phyloP scores from a whole-genome alignment of 371 early-diverging fungal genomes.

The Mucor circinelloides region DNA sequence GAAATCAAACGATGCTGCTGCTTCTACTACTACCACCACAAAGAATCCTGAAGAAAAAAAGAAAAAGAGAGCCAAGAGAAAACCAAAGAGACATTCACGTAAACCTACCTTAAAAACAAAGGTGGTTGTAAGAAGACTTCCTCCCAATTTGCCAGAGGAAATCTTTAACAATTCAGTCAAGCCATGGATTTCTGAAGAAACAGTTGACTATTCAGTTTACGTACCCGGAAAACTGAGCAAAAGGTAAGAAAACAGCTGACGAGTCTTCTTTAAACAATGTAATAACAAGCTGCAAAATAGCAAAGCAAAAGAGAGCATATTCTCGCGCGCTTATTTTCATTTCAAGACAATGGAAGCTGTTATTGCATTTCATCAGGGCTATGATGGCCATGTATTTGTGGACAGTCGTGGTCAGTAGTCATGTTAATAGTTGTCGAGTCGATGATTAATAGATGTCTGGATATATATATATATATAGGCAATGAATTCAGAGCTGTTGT shows the following conservation, averaged over 20 bases:
- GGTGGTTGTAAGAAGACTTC: constrained; percentile 78
- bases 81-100: constrained; percentile 32
- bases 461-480: too few species aligned
- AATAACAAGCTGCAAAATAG: constrained; percentile 23
- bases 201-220: constrained; percentile 59
- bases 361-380: constrained; percentile 72
- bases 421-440: neutral
- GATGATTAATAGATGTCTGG: neutral
- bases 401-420: constrained; percentile 70
- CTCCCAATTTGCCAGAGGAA: constrained; percentile 76
- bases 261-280: neutral
- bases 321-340: constrained; percentile 80
- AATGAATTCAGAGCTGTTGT: constrained; percentile 74
- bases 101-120: constrained; percentile 60
- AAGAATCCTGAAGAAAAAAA: constrained; percentile 21
- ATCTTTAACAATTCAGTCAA: constrained; percentile 68
- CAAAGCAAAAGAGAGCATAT: constrained; percentile 71
- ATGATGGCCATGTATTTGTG: constrained; percentile 78
- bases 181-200: constrained; percentile 56
- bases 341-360: constrained; percentile 71
- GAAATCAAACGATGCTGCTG: neutral
- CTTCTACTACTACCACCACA: too few species aligned
- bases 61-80: constrained; percentile 35
- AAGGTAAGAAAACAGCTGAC: neutral
- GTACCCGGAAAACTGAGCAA: constrained; percentile 63